These are phyloP conservation scores for Lepidium aucheri DNA, from an alignment of 345 rosid species.

Conservation along the genomic window DNA sequence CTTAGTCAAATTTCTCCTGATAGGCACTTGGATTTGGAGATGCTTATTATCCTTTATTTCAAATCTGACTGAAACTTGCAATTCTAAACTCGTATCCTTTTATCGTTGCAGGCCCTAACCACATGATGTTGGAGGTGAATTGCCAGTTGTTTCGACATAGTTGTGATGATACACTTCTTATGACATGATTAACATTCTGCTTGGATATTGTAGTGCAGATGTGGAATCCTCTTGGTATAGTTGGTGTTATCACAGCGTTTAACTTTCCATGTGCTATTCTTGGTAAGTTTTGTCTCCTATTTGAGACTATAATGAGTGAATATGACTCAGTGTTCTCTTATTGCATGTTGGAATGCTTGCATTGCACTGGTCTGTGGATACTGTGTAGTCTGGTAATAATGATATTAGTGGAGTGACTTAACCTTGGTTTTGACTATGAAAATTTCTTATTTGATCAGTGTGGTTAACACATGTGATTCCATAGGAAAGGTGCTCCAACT, in stretches of 20 bases:
- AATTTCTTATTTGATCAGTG: not conserved
- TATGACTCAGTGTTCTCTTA: too few species aligned
- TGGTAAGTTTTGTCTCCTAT: constrained; percentile 43
- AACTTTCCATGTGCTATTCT: constrained; percentile 98
- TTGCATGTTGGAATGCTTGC: constrained; percentile 96
- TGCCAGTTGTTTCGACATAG: constrained; percentile 9
- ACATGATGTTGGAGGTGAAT: constrained; percentile 87
- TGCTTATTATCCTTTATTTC: not conserved
- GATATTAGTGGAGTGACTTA: not conserved
- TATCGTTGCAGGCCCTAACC: constrained; percentile 78
- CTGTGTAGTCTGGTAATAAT: constrained; percentile 84
- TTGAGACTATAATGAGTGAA: not conserved
- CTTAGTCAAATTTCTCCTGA: not conserved
- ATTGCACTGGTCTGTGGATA: constrained; percentile 93
- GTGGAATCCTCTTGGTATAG: constrained; percentile 98
- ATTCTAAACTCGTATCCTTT: constrained; percentile 17
- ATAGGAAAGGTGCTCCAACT: constrained; percentile 98
- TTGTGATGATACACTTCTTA: not conserved
- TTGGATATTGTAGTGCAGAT: constrained; percentile 42
- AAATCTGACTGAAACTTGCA: not conserved
- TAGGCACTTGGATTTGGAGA: not conserved
- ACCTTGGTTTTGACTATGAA: not conserved
- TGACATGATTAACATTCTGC: constrained; percentile 9
- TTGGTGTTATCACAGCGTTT: constrained; percentile 95
- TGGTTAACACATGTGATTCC: not conserved